Evolutionary conservation across 139 green algal species (phyloP).

Genomic region (Pseudopediastrum boryanum): DNA sequence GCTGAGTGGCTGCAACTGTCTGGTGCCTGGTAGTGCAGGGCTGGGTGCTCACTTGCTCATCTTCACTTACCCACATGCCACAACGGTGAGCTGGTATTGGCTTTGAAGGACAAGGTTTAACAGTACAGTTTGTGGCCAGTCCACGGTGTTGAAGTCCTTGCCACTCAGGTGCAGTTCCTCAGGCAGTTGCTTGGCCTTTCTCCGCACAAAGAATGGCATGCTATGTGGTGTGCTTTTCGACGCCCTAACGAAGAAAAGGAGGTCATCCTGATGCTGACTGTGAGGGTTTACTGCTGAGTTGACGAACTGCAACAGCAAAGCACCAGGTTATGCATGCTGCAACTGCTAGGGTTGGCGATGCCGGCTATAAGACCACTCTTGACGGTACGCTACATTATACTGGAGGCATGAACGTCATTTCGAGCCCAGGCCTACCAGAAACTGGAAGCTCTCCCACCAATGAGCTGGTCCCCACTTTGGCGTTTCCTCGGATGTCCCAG

Average conservation of each 20-base stretch:
- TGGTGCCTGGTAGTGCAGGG: background rate
- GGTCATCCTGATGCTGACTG: conserved; percentile 45
- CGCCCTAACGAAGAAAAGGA: conserved; percentile 48
- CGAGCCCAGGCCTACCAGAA: too few relatives aligned
- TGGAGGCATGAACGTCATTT: too few relatives aligned
- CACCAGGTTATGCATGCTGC: background rate
- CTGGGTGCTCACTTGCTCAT: background rate
- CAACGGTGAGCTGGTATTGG: conserved; percentile 64
- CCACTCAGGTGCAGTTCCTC: conserved; percentile 48
- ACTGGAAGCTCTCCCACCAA: conserved; percentile 51
- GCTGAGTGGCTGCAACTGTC: too few relatives aligned
- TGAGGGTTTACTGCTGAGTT: conserved; percentile 2
- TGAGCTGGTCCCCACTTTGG: too few relatives aligned
- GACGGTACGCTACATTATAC: too few relatives aligned
- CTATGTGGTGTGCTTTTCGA: background rate
- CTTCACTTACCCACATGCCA: conserved; percentile 44
- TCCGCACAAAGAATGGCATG: conserved; percentile 30
- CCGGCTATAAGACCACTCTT: too few relatives aligned
- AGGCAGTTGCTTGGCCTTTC: conserved; percentile 39
- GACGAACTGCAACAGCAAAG: conserved; percentile 5
- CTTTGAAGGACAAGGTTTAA: conserved; percentile 78
- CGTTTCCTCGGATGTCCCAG: background rate
- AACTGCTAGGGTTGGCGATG: background rate
- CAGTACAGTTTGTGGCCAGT: conserved; percentile 62
- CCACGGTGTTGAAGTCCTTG: conserved; percentile 35